Evolutionary conservation across 2,329 filamentous ascomycete species (phyloP), one percentile per base, ranked within the genome.

Genomic region (Huntiella decipiens): DNA sequence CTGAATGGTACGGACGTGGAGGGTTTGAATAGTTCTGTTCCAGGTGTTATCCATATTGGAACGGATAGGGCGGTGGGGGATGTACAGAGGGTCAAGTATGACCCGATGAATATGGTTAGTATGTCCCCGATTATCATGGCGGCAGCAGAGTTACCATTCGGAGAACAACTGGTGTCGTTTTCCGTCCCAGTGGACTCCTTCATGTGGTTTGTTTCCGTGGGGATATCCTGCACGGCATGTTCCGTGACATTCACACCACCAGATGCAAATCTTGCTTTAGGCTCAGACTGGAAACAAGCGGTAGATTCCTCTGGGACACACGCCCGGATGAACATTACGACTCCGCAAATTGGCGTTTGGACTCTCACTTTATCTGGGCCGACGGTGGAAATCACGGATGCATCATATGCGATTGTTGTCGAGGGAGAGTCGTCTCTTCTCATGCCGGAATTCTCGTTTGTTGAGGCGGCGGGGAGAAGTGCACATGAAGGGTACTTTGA

Each of bases 401-500:
- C 44, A n/a, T 37, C n/a, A 2, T 51, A 48, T 48, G 42, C 48
- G 13, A 12, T 51, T 11, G 45, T 43, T 33, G 46, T 44, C 17
- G 45, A 47, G 35, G 47, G 45, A 12, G 39, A 48, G 16, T 46
- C 50, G 1, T 35, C 45, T 2, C 17, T 52, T 12, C 37, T 48
- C 12, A 46, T 52, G 12, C 45, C 44, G 2, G 45, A 39, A 16
- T 48, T 51, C 48, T 41, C 41, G 3, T 44, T 52, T 44, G 50
- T 50, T 36, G 43, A 51, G 19, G 46, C 38, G 6, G 44, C 41
- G 10, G 51, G 51, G n/a, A 33, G 48, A 10, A 13, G 31, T 10
- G 50, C 45, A 5, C 50, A 52, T 15, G 45, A 50, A 10, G 51
- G 51, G 3, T 52, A 50, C 45, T 52, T 52, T 39, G 43, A 37